Evolutionary conservation across 1,139 yeast species (phyloP), one percentile per base, ranked within the genome.

Genomic region (Scheffersomyces segobiensis): DNA sequence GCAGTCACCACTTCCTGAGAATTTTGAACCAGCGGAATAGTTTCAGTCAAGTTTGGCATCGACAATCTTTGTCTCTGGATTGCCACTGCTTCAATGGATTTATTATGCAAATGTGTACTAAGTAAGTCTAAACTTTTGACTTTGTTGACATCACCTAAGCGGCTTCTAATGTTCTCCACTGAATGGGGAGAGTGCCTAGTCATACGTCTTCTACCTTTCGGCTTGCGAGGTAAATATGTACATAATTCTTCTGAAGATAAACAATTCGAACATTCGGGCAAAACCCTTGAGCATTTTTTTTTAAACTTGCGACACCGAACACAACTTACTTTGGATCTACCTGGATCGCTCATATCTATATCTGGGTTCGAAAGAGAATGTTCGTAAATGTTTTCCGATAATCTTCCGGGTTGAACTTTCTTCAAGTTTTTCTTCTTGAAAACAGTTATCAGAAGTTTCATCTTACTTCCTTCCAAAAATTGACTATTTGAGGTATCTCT

Each of bases 231-330:
- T 42, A 64, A 54, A 54, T 69, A 71, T 10, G 66, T 60, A 55
- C 74, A 71, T 18, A 70, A 56, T 24, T 67, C 71, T 24, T 68
- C 72, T 0, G 73, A 70, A 12, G 65, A 62, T 18, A 58, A 60
- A 57, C 74, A 71, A 52, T 68, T 70, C 18, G 65, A 57, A 57
- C 74, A 71, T 57, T 70, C 73, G 3, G 74, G 74, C 10, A 68
- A 53, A 3, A 60, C 56, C 46, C 73, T 57, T 3, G 71, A 62
- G 50, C 74, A 71, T 56, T 64, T 69, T 60, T 69, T 68, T 56
- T 71, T 71, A 53, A 66, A 69, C 56, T 67, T 68, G 17, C 73
- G 67, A 57, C 74, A 71, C 50, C 74, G 60, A 4, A 65, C 52
- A 57, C 74, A 71, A 57, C 73, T 70, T 5, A 65, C 66, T 42